A percentile compares a stretch with the other conserved stretches of the same genome.
These are phyloP conservation scores for Hura crepitans DNA, from an alignment of 441 rosid genomes.

Conservation along the genomic window DNA sequence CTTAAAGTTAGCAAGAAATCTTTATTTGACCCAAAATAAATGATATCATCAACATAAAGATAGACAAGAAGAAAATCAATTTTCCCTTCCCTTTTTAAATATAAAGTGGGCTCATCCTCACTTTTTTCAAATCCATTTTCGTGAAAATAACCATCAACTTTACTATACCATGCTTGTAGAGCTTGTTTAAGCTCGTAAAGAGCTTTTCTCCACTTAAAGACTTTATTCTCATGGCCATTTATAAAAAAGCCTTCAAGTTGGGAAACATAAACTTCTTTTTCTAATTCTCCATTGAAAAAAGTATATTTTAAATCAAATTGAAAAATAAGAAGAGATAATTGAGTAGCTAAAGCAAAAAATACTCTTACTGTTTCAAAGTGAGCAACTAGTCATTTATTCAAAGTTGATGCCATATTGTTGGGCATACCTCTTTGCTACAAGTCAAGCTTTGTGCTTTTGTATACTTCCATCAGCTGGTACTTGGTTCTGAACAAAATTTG, in stretches of 20 bases:
- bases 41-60: too few species aligned
- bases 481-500: neutral
- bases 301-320: neutral
- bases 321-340: neutral
- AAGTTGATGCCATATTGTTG: neutral
- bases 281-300: neutral
- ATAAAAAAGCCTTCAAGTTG: neutral
- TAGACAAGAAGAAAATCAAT: too few species aligned
- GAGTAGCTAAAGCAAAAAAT: neutral
- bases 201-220: too few species aligned
- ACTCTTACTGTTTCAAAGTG: neutral
- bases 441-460: neutral
- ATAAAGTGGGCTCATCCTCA: neutral
- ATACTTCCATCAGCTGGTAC: neutral
- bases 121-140: neutral
- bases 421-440: neutral
- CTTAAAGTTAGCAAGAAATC: too few species aligned
- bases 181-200: too few species aligned
- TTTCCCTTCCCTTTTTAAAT: too few species aligned
- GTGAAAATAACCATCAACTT: neutral
- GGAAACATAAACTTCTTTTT: too few species aligned
- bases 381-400: neutral
- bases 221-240: accelerated
- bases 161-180: too few species aligned
- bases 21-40: too few species aligned